Base-by-base conservation (phyloP, 495 filamentous ascomycete genomes). In the Xylaria flabelliformis region DNA sequence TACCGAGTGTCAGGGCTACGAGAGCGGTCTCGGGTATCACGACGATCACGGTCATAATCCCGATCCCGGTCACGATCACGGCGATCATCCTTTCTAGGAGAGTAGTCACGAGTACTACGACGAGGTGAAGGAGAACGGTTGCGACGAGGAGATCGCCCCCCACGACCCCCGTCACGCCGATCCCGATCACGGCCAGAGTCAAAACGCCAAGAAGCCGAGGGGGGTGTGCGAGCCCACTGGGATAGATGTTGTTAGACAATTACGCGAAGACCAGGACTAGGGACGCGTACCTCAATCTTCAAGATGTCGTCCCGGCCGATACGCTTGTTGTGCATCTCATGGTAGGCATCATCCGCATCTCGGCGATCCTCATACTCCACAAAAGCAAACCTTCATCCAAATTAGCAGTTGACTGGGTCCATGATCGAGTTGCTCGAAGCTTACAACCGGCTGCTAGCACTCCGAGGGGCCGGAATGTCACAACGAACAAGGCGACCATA, bases 241-340 rank as follows among this genome's bases (percentile, higher is more conserved):
- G 67, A 19, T 55, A 39, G 26, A 42, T 82, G 73, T 72, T 67
- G 73, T 72, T 67, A 78, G 42, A 66, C 56, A 61, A 24, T 46
- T 9, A 26, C 41, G 0, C 12, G n/a, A 61, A 55, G 69, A 69
- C 46, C 51, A 41, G 39, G 24, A 7, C n/a, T 24, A 13, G 59
- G 26, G 66, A 46, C 59, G 26, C 88, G 77, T 85, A 97, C 96
- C 88, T 99, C 96, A 75, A 99, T 98, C 84, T 99, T 99, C 85
- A 99, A 80, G 59, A 97, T 81, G 75, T 99, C 96, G 81, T 99
- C 96, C 67, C 95, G 92, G 55, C 94, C 95, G 76, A 99, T 94
- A 67, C 96, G 93, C 89, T 97, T 97, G 85, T 98, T 98, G 82
- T 99, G 96, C 97, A 99, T 98, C 83, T 99, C 96, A 82, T 98